phyloP scores from a whole-genome alignment of 805 yeast species.

The Yarrowia yakushimensis region DNA sequence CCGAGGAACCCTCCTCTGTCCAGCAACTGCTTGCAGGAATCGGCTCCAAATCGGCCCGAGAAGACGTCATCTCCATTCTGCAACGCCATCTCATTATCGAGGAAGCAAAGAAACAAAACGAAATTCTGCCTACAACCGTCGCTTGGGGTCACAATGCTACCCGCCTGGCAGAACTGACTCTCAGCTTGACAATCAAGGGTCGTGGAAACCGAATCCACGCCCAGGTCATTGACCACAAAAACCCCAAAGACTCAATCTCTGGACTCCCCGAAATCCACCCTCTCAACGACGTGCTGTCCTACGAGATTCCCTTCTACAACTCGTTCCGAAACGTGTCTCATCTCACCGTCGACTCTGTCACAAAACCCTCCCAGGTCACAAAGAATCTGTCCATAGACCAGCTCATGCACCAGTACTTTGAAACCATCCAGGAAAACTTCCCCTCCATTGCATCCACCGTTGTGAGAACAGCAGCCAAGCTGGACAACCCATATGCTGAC shows the following conservation, averaged over 20 bases:
- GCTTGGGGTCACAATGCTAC: conserved; percentile 80
- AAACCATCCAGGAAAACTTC: conserved; percentile 67
- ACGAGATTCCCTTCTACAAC: conserved; percentile 62
- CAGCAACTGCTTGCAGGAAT: conserved; percentile 43
- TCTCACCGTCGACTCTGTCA: conserved; percentile 35
- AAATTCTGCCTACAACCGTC: conserved; percentile 34
- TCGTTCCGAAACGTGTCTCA: conserved; percentile 42
- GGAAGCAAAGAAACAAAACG: background rate
- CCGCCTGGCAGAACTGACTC: conserved; percentile 70
- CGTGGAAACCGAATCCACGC: conserved; percentile 55
- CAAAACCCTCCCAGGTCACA: conserved; percentile 44
- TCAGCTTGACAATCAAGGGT: conserved; percentile 79
- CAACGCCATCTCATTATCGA: conserved; percentile 37
- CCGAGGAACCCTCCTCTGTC: conserved; percentile 35
- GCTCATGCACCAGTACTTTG: conserved; percentile 68
- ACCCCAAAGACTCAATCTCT: background rate
- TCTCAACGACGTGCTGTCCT: conserved; percentile 64
- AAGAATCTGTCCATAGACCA: conserved; percentile 81
- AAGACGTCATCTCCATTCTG: conserved; percentile 56
- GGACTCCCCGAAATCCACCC: conserved; percentile 17
- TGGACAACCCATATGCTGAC: conserved; percentile 34
- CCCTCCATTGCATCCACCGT: conserved; percentile 92
- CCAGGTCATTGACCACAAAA: background rate
- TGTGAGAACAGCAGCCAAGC: conserved; percentile 79
- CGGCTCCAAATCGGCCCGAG: conserved; percentile 51